Percentiles rank a stretch among this genome's conserved stretches.
These are phyloP conservation scores for Sarcodon aspratus DNA, from an alignment of 768 basidiomycete genomes.

Conservation along the genomic window DNA sequence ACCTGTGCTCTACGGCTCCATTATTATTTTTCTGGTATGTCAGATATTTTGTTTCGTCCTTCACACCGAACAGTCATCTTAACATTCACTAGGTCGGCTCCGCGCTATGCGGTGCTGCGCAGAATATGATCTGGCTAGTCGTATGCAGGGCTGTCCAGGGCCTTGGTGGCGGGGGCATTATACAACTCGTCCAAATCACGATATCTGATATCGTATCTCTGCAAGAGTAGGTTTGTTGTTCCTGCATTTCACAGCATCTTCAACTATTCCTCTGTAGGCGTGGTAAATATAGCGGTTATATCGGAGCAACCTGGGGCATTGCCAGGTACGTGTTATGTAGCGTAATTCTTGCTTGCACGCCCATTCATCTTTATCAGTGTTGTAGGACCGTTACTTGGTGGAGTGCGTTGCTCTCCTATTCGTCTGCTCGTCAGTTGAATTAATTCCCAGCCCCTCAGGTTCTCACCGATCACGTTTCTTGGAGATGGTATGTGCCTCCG, in stretches of 20 bases:
- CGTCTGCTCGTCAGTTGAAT: background rate
- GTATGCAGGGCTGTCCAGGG: constrained; percentile 72
- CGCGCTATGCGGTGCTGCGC: constrained; percentile 73
- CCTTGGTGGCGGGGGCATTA: constrained; percentile 72
- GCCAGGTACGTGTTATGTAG: constrained; percentile 25
- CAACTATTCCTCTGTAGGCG: constrained; percentile 30
- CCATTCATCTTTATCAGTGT: constrained; percentile 25
- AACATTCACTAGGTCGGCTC: constrained; percentile 46
- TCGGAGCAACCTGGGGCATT: constrained; percentile 77
- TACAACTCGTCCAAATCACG: constrained; percentile 68
- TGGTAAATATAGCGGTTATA: constrained; percentile 64
- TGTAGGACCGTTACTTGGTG: constrained; percentile 72
- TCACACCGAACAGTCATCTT: background rate
- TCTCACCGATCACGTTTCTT: constrained; percentile 63
- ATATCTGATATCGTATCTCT: constrained; percentile 79
- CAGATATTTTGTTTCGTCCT: background rate
- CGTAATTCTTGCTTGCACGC: background rate
- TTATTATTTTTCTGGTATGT: constrained; percentile 57
- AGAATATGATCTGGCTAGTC: constrained; percentile 70
- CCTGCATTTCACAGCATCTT: background rate
- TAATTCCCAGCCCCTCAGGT: constrained; percentile 25
- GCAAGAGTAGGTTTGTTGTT: constrained; percentile 40
- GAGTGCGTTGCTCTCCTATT: constrained; percentile 32
- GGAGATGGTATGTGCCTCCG: constrained; percentile 52
- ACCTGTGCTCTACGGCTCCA: constrained; percentile 54